phyloP scores from a whole-genome alignment of 306 rosid species.

The Prunus padus region DNA sequence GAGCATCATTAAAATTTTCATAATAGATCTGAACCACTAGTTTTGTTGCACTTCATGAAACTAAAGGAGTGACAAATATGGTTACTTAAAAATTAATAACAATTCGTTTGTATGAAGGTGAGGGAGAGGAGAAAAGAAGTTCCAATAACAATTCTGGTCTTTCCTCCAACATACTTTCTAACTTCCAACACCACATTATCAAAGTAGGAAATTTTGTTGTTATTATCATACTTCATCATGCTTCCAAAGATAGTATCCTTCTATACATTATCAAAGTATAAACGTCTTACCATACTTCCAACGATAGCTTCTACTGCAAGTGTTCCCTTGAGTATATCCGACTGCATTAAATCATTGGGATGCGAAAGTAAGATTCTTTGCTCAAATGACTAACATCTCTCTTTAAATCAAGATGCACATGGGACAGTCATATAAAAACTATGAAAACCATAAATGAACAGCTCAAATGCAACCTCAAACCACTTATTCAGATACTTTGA shows the following conservation, averaged over 20 bases:
- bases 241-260: neutral
- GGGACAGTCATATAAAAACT: neutral
- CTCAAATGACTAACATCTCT: neutral
- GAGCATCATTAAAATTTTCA: too few species aligned
- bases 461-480: slow-evolving; percentile 60
- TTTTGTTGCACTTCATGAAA: too few species aligned
- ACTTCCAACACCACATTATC: neutral
- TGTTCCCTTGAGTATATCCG: slow-evolving; percentile 80
- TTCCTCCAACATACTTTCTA: too few species aligned
- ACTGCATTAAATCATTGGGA: slow-evolving; percentile 35
- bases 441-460: neutral
- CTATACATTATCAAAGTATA: neutral
- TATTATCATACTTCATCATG: neutral
- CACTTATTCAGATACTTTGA: slow-evolving; percentile 70
- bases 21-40: too few species aligned
- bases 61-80: too few species aligned
- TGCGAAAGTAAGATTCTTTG: neutral
- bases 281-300: slow-evolving; percentile 58
- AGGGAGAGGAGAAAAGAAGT: too few species aligned
- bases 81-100: too few species aligned
- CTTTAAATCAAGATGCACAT: neutral
- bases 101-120: too few species aligned
- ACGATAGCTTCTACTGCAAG: slow-evolving; percentile 79
- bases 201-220: neutral
- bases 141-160: too few species aligned